Evolutionary conservation across 2,329 filamentous ascomycete genomes (phyloP).

Genomic region (Aplosporella prunicola): DNA sequence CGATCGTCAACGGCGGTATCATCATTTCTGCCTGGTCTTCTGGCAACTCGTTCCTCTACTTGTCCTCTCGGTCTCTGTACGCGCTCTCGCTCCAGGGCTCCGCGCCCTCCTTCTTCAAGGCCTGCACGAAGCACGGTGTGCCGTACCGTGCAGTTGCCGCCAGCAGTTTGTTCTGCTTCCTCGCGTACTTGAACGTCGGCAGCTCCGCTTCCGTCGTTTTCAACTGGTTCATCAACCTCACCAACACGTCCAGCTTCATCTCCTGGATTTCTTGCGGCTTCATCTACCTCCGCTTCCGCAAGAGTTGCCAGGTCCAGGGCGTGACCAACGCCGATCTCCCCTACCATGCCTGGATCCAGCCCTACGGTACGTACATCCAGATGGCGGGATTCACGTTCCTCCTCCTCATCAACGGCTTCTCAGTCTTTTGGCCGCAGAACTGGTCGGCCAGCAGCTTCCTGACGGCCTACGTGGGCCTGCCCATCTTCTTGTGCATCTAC

Average conservation of each 20-base stretch:
- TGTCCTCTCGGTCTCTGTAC: conserved; percentile 44
- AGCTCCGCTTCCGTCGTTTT: conserved; percentile 43
- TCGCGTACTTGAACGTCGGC: conserved; percentile 42
- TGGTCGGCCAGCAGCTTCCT: conserved; percentile 58
- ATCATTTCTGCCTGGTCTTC: conserved; percentile 56
- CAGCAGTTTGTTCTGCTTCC: conserved; percentile 35
- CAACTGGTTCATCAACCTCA: conserved; percentile 62
- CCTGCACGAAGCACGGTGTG: conserved; percentile 51
- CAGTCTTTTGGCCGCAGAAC: conserved; percentile 57
- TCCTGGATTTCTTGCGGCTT: conserved; percentile 47
- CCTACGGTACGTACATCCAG: conserved; percentile 55
- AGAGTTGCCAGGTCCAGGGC: conserved; percentile 46
- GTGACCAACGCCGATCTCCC: conserved; percentile 40
- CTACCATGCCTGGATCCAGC: conserved; percentile 47
- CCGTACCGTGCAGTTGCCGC: conserved; percentile 40
- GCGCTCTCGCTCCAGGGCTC: conserved; percentile 53
- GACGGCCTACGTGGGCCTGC: conserved; percentile 56
- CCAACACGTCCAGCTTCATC: conserved; percentile 46
- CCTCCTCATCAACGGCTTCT: conserved; percentile 66
- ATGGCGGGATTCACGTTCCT: conserved; percentile 52
- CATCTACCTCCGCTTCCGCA: conserved; percentile 51
- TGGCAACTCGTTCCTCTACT: conserved; percentile 47
- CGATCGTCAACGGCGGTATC: conserved; percentile 59
- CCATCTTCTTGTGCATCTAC: conserved; percentile 48
- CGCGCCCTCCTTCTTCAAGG: conserved; percentile 52